A percentile compares a stretch with the other conserved stretches of the same genome.
phyloP scores from a whole-genome alignment of 441 rosid genomes.

The Isatis lusitanica region DNA sequence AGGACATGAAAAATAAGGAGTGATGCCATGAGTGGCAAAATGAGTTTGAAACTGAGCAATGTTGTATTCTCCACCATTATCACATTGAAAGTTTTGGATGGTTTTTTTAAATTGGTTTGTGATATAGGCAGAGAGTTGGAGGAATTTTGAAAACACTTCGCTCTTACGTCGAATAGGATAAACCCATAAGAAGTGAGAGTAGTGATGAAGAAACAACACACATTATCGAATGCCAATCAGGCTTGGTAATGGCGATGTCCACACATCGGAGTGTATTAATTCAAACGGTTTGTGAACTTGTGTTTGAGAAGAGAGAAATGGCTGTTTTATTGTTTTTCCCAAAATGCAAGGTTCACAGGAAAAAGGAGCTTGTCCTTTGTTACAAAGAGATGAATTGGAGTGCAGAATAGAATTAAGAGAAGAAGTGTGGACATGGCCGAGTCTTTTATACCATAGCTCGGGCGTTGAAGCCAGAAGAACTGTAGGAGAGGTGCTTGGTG shows the following conservation, averaged over 20 bases:
- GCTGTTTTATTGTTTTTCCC: not conserved
- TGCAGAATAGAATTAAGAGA: not conserved
- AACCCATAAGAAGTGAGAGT: not conserved
- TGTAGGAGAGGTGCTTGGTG: not conserved
- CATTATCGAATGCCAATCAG: not conserved
- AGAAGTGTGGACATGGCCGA: not conserved
- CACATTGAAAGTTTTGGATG: not conserved
- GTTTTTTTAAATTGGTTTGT: not conserved
- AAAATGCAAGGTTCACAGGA: not conserved
- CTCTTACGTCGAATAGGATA: not conserved
- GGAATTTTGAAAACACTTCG: not conserved
- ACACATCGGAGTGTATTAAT: not conserved
- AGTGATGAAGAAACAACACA: not conserved
- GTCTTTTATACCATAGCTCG: not conserved
- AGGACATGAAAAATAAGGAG: not conserved
- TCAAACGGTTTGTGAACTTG: not conserved
- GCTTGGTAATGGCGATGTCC: not conserved
- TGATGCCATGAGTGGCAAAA: not conserved
- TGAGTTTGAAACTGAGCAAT: not conserved
- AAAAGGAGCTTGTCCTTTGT: not conserved
- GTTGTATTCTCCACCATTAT: not conserved
- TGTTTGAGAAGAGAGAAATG: not conserved
- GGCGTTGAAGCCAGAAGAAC: not conserved
- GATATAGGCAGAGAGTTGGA: not conserved
- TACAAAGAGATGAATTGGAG: not conserved